Conservation (phyloP, 2,329 filamentous ascomycete species). For the Phyllosticta citribraziliensis region DNA sequence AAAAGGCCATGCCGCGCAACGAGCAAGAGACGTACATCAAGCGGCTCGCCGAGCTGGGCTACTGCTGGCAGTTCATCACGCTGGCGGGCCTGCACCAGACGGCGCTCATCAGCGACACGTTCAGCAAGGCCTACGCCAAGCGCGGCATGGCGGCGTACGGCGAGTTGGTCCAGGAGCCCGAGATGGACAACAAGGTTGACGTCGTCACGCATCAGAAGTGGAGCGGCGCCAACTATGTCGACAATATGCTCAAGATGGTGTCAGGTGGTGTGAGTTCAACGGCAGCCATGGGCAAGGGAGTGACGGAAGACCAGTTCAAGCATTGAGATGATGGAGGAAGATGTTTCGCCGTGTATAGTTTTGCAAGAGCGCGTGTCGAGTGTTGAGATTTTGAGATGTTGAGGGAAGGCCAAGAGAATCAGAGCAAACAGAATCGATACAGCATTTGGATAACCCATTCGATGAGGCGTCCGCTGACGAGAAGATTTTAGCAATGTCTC, state of each 20-base stretch:
- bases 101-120: conserved; percentile 81
- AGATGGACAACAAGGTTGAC: conserved; percentile 83
- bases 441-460: background rate
- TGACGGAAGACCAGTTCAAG: conserved; percentile 96
- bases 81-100: conserved; percentile 93
- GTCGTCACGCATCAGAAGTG: conserved; percentile 99
- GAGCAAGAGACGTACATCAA: conserved; percentile 98
- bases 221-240: conserved; percentile 89
- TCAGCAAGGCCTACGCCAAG: conserved; percentile 70
- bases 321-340: background rate
- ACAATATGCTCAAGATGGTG: conserved; percentile 95
- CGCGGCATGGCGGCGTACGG: conserved; percentile 94
- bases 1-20: conserved; percentile 79
- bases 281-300: conserved; percentile 92
- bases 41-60: conserved; percentile 75
- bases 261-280: conserved; percentile 85
- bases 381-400: background rate
- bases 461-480: background rate
- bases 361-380: background rate
- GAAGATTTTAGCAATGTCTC: background rate
- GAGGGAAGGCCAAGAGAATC: background rate
- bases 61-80: conserved; percentile 99
- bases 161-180: conserved; percentile 93
- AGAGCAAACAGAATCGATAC: background rate
- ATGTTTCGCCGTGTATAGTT: background rate